Conservation (phyloP, 805 yeast species). For the Saturnispora serradocipensis region DNA sequence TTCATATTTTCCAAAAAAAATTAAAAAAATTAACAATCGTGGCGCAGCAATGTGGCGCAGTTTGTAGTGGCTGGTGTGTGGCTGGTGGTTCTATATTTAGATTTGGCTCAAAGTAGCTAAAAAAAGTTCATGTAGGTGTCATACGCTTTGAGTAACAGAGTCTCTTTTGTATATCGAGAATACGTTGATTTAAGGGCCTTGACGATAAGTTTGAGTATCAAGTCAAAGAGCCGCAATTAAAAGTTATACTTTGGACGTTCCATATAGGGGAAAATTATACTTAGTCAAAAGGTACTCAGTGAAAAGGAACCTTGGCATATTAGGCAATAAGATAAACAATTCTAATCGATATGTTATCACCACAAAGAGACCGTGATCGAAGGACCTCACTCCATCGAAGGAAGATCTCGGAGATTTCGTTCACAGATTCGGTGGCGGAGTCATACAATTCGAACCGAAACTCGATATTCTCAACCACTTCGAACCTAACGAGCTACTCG, state of each 20-base stretch:
- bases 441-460: constrained; percentile 3
- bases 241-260: too few relatives aligned
- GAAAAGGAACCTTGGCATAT: background rate
- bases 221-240: too few relatives aligned
- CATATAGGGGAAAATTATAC: too few relatives aligned
- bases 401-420: constrained; percentile 7
- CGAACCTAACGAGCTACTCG: background rate
- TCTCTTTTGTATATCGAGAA: background rate
- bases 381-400: constrained; percentile 1
- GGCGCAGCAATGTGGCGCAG: background rate
- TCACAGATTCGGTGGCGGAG: constrained; percentile 8
- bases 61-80: background rate
- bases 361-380: constrained; percentile 2
- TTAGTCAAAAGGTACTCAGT: too few relatives aligned
- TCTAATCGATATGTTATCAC: constrained; percentile 1
- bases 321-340: background rate
- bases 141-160: background rate
- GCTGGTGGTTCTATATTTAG: background rate
- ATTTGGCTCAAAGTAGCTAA: background rate
- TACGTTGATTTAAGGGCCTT: background rate
- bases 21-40: too few relatives aligned
- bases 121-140: background rate
- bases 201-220: background rate
- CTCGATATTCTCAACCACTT: constrained; percentile 5
- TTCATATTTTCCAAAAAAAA: background rate